Evolutionary conservation across 208 protist genomes (phyloP).

Genomic region (Crithidia acanthocephali): DNA sequence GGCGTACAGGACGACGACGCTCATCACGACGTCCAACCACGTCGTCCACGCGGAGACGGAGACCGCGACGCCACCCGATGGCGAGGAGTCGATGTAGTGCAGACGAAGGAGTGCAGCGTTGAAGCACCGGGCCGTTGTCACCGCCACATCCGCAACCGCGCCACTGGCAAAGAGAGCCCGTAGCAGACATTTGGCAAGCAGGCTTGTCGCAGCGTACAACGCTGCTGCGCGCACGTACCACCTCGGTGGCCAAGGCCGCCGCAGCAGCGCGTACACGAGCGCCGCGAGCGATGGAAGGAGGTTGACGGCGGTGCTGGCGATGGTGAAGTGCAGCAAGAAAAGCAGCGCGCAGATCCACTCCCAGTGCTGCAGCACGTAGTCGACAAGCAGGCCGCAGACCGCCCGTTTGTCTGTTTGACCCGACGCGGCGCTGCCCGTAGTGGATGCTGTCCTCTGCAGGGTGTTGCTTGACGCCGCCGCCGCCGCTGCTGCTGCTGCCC

Average conservation of each 20-base stretch:
- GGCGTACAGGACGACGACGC: conserved; percentile 12
- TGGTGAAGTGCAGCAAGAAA: conserved; percentile 45
- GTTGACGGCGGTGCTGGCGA: conserved; percentile 45
- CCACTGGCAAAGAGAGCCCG: conserved; percentile 11
- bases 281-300: conserved; percentile 40
- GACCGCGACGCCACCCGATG: neutral
- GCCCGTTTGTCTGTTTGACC: neutral
- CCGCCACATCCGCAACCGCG: neutral
- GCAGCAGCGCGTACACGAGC: conserved; percentile 40
- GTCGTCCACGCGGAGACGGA: neutral
- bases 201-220: conserved; percentile 26
- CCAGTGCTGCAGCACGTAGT: conserved; percentile 34
- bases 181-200: conserved; percentile 38
- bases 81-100: neutral
- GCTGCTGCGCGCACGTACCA: conserved; percentile 33
- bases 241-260: conserved; percentile 42
- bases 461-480: neutral
- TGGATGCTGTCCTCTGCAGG: neutral
- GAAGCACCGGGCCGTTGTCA: conserved; percentile 3
- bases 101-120: conserved; percentile 5
- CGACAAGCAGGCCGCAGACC: neutral
- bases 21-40: conserved; percentile 28
- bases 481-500: neutral
- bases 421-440: neutral
- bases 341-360: conserved; percentile 38